Percentiles rank a stretch among this genome's conserved stretches.
phyloP scores from a whole-genome alignment of 2,329 filamentous ascomycete genomes.

The Teratosphaeria viscida region DNA sequence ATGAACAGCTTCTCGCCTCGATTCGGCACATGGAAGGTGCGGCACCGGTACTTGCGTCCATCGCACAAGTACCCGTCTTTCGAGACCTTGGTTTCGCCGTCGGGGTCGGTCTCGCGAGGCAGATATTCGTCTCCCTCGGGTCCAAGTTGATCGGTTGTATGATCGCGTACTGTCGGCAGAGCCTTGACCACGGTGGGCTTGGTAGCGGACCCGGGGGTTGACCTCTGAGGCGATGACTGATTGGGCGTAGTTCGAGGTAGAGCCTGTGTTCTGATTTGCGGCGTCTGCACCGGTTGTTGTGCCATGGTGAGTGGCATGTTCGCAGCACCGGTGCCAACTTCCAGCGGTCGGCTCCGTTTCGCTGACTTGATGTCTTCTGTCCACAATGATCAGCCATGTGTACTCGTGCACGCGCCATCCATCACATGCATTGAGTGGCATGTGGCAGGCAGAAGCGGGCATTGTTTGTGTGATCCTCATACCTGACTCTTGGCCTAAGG shows the following conservation, averaged over 20 bases:
- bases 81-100: conserved; percentile 89
- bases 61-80: conserved; percentile 71
- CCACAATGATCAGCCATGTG: conserved; percentile 8
- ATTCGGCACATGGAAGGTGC: conserved; percentile 86
- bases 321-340: conserved; percentile 6
- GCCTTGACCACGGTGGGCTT: conserved; percentile 79
- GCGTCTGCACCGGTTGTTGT: conserved; percentile 39
- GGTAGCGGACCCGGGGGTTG: conserved; percentile 15
- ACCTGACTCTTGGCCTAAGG: conserved; percentile 44
- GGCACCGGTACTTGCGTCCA: conserved; percentile 77
- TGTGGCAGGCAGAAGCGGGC: conserved; percentile 11
- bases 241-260: conserved; percentile 42
- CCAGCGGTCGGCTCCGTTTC: conserved; percentile 19
- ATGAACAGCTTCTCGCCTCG: conserved; percentile 93
- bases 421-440: background rate
- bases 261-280: conserved; percentile 41
- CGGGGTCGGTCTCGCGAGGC: conserved; percentile 83
- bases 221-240: background rate
- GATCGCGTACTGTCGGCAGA: conserved; percentile 86
- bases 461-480: conserved; percentile 42
- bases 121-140: conserved; percentile 88
- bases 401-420: background rate
- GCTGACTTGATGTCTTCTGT: conserved; percentile 35
- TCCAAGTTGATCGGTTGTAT: conserved; percentile 91
- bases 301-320: conserved; percentile 41